These are phyloP conservation scores for Luffa aegyptiaca DNA, from an alignment of 306 rosid genomes.

Conservation along the genomic window DNA sequence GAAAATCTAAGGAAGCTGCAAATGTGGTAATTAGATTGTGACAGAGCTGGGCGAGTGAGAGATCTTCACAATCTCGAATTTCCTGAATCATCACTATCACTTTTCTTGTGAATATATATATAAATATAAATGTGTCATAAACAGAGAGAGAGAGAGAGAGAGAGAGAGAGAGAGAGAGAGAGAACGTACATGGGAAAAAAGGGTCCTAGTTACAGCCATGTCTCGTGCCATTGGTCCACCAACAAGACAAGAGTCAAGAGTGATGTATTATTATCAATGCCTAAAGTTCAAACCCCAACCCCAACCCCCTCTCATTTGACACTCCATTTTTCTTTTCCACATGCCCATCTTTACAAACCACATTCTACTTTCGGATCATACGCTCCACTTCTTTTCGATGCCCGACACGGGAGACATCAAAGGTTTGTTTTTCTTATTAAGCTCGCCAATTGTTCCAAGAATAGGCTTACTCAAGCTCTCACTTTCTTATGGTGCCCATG, in stretches of 20 bases:
- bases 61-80: background rate
- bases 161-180: background rate
- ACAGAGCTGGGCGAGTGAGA: background rate
- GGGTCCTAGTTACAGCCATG: background rate
- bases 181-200: background rate
- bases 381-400: too few species aligned
- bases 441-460: too few species aligned
- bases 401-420: too few species aligned
- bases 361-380: too few species aligned
- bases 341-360: too few species aligned
- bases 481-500: too few species aligned
- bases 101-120: background rate
- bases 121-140: background rate
- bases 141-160: background rate
- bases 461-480: too few species aligned
- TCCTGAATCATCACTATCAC: conserved; percentile 2
- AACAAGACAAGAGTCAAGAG: background rate
- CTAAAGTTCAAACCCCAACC: background rate
- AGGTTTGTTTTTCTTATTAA: too few species aligned
- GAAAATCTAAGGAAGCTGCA: background rate
- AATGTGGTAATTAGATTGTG: background rate
- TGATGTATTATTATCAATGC: background rate
- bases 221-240: conserved; percentile 6
- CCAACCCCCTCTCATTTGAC: too few species aligned
- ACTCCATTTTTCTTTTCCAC: too few species aligned